Conservation (phyloP, 768 basidiomycete genomes). For the Dioszegia aurantiaca region DNA sequence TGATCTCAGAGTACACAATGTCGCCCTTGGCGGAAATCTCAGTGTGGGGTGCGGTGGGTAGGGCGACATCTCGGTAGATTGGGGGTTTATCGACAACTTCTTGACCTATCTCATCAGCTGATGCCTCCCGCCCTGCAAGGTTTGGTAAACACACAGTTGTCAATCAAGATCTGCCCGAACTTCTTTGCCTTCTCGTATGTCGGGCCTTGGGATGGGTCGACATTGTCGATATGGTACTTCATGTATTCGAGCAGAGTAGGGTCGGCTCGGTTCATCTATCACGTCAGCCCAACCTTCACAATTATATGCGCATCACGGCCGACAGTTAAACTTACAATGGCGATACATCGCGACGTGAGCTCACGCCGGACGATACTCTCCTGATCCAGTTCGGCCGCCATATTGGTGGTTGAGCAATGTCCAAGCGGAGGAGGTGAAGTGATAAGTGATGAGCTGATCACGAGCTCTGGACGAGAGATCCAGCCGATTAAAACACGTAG, state of each 20-base stretch:
- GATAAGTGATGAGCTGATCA: too few relatives aligned
- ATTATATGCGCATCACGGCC: not conserved
- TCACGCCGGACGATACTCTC: slow-evolving; percentile 48
- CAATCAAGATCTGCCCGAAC: slow-evolving; percentile 90
- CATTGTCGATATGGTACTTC: slow-evolving; percentile 88
- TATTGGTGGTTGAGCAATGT: slow-evolving; percentile 9
- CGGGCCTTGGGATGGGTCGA: slow-evolving; percentile 72
- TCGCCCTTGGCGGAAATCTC: slow-evolving; percentile 92
- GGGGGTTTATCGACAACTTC: slow-evolving; percentile 46
- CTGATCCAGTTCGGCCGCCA: slow-evolving; percentile 34
- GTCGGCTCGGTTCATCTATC: slow-evolving; percentile 85
- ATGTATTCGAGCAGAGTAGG: slow-evolving; percentile 80
- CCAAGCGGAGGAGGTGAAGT: too few relatives aligned
- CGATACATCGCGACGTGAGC: slow-evolving; percentile 86
- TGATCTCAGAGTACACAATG: slow-evolving; percentile 89
- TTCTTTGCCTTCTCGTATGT: slow-evolving; percentile 94
- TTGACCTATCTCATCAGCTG: slow-evolving; percentile 26
- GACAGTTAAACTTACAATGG: slow-evolving; percentile 57
- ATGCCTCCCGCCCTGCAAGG: not conserved
- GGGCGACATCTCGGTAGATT: slow-evolving; percentile 62
- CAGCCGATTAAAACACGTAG: too few relatives aligned
- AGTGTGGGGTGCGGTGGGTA: slow-evolving; percentile 95
- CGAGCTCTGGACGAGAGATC: too few relatives aligned
- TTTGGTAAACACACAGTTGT: slow-evolving; percentile 62
- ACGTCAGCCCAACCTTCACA: not conserved